Percentiles rank a stretch among this genome's conserved stretches.
Evolutionary conservation across 495 filamentous ascomycete genomes (phyloP).

Genomic region (Penicillium cataractarum): DNA sequence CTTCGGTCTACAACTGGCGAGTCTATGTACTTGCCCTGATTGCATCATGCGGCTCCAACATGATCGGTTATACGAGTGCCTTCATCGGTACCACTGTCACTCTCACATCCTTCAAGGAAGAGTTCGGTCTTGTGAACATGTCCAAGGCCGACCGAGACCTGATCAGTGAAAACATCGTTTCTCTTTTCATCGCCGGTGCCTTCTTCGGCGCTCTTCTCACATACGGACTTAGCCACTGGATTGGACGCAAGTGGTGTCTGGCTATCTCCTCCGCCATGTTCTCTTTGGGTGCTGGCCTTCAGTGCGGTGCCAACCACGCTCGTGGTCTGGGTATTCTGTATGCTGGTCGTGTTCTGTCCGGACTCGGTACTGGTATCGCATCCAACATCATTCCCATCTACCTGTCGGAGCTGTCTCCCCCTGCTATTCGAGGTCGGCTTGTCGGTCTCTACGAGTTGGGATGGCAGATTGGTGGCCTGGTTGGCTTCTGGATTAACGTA

Average conservation of each 20-base stretch:
- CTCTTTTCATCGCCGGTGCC: constrained; percentile 68
- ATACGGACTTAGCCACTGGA: constrained; percentile 58
- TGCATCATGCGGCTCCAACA: constrained; percentile 70
- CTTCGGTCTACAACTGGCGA: constrained; percentile 75
- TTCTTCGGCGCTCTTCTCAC: constrained; percentile 69
- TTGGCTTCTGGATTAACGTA: constrained; percentile 73
- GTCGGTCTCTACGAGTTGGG: constrained; percentile 77
- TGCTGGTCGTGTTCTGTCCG: constrained; percentile 72
- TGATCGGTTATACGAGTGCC: constrained; percentile 72
- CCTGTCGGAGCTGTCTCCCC: constrained; percentile 77
- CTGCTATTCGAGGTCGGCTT: constrained; percentile 77
- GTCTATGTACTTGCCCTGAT: constrained; percentile 64
- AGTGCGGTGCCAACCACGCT: constrained; percentile 59
- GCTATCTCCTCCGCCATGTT: constrained; percentile 58
- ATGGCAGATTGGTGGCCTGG: constrained; percentile 74
- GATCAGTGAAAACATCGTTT: constrained; percentile 68
- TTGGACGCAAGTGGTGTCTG: constrained; percentile 61
- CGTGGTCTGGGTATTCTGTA: constrained; percentile 66
- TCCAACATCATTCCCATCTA: constrained; percentile 80
- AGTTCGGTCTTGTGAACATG: constrained; percentile 58
- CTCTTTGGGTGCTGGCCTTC: constrained; percentile 65
- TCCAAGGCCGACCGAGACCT: constrained; percentile 42
- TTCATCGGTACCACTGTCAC: constrained; percentile 74
- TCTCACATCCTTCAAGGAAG: constrained; percentile 59
- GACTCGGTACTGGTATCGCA: constrained; percentile 75